Evolutionary conservation across 345 rosid genomes (phyloP).

Genomic region (Eucalyptus paniculata): DNA sequence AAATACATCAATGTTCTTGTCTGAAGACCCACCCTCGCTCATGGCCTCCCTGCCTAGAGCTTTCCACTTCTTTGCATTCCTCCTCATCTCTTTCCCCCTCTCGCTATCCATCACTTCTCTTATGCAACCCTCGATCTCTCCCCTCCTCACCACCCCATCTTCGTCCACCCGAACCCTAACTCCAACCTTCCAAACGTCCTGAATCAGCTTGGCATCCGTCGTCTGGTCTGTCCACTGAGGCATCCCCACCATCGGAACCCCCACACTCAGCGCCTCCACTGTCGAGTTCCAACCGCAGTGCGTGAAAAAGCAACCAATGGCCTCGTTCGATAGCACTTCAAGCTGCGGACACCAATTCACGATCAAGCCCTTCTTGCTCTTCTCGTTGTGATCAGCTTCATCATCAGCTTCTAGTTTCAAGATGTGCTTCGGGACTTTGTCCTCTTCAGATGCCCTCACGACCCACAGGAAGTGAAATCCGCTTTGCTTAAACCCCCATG

Average conservation of each 20-base stretch:
- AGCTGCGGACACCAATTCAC: slow-evolving; percentile 50
- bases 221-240: slow-evolving; percentile 9
- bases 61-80: slow-evolving; percentile 33
- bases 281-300: slow-evolving; percentile 60
- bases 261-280: background rate
- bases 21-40: slow-evolving; percentile 38
- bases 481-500: slow-evolving; percentile 14
- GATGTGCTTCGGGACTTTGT: slow-evolving; percentile 13
- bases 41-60: slow-evolving; percentile 25
- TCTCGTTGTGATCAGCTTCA: background rate
- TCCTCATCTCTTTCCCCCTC: slow-evolving; percentile 15
- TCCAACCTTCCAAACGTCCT: slow-evolving; percentile 55
- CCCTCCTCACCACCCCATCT: slow-evolving; percentile 35
- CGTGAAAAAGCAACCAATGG: slow-evolving; percentile 47
- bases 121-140: slow-evolving; percentile 34
- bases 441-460: slow-evolving; percentile 26
- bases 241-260: slow-evolving; percentile 5
- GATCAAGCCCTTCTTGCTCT: slow-evolving; percentile 12
- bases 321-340: slow-evolving; percentile 24
- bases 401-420: background rate
- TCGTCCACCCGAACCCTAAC: slow-evolving; percentile 31
- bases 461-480: slow-evolving; percentile 41
- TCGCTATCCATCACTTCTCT: slow-evolving; percentile 43
- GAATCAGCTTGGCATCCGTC: slow-evolving; percentile 32
- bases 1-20: slow-evolving; percentile 22